phyloP scores from a whole-genome alignment of 306 rosid genomes.

The Corylus americana region DNA sequence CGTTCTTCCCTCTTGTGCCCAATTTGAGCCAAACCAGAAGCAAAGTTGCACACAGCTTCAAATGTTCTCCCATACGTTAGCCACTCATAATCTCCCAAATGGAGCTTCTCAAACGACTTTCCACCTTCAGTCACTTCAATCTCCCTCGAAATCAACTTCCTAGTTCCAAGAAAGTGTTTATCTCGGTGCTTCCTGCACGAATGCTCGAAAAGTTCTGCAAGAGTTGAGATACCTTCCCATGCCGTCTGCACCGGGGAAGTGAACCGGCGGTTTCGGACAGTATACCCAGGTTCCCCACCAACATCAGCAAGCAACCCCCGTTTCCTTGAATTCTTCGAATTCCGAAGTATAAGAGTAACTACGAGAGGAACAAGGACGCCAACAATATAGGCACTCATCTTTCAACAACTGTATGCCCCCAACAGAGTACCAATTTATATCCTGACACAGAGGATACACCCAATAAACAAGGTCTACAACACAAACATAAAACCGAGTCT shows the following conservation, averaged over 20 bases:
- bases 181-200: conserved; percentile 53
- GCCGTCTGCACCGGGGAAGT: conserved; percentile 48
- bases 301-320: conserved; percentile 65
- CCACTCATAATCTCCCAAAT: conserved; percentile 85
- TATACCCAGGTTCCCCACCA: conserved; percentile 64
- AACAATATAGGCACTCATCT: conserved; percentile 63
- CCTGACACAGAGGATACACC: conserved; percentile 24
- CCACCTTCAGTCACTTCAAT: conserved; percentile 56
- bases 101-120: conserved; percentile 80
- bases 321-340: conserved; percentile 50
- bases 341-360: conserved; percentile 52
- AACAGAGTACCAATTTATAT: conserved; percentile 15
- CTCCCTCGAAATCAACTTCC: conserved; percentile 64
- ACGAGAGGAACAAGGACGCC: conserved; percentile 67
- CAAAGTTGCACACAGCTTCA: conserved; percentile 65
- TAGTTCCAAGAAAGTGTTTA: conserved; percentile 72
- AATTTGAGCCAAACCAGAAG: conserved; percentile 69
- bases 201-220: conserved; percentile 78
- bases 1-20: conserved; percentile 77
- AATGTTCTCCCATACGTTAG: conserved; percentile 62
- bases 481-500: background rate
- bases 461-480: background rate
- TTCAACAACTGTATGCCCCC: conserved; percentile 14
- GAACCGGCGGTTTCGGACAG: conserved; percentile 60
- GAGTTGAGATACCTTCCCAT: conserved; percentile 80